Evolutionary conservation across 2,329 filamentous ascomycete species (phyloP), one percentile per base, ranked within the genome.

Genomic region (Fusarium xylarioides): DNA sequence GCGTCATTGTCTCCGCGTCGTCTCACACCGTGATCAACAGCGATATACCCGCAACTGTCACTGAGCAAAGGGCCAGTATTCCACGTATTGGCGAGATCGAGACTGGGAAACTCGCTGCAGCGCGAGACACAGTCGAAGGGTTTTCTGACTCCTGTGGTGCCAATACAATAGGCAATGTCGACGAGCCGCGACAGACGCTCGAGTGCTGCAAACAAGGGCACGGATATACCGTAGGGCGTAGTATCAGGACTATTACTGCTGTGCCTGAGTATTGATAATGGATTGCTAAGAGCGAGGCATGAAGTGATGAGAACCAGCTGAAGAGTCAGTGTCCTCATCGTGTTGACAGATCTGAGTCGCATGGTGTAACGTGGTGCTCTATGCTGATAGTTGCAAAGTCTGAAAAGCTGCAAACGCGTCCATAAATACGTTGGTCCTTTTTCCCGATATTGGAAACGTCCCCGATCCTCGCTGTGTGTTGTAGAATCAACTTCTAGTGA

Each of bases 111-210:
- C 64, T 98, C 94, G 42, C 86, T 85, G 83, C 96, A 99, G 74
- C 93, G 92, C 66, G 93, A 96, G 19, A 91, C 88, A 82, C 96
- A 99, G 37, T 87, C 84, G 81, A 99, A 99, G 1, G 96, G 96
- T 74, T 91, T 91, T 55, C 88, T 86, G 69, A 99, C 91, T 43
- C 95, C 96, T 0, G 93, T 92, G 10, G 89, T 91, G 70, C 95
- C 95, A 66, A 98, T 93, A 81, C 96, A 99, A 83, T 98, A 98
- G 53, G 94, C 87, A 67, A 98, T 96, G 81, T 99, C 96, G 71
- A 98, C 95, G 32, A 98, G 88, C 60, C 95, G 91, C n/a, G 95
- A 90, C 62, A 95, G 86, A 78, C 97, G 93, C 82, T 98, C 95
- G 19, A 99, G 90, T 23, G 93, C 91, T 66, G 89, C 85, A 83